A percentile compares a stretch with the other conserved stretches of the same genome.
Conservation (phyloP, 331 rosid species). For the Phaseolus coccineus region DNA sequence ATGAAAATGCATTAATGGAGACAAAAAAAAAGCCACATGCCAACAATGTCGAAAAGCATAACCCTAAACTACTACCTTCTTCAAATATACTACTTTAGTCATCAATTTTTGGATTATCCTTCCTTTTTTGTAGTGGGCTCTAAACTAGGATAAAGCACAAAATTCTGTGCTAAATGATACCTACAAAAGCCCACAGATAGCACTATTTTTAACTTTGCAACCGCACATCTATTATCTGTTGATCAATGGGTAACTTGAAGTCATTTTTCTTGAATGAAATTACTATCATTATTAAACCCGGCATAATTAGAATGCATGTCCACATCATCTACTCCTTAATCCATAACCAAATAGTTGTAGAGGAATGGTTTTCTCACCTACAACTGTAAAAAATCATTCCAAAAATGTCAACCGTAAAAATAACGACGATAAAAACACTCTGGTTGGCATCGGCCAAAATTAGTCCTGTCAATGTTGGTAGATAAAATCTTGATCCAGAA, state of each 20-base stretch:
- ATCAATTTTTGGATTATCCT: slow-evolving; percentile 6
- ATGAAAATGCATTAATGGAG: slow-evolving; percentile 10
- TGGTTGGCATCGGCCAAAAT: too few species aligned
- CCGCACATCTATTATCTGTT: background rate
- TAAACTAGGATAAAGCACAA: background rate
- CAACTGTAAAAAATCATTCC: too few species aligned
- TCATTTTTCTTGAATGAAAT: slow-evolving; percentile 10
- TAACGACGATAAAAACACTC: too few species aligned
- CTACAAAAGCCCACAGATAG: background rate
- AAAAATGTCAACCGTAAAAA: too few species aligned
- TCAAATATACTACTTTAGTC: background rate
- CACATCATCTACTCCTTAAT: too few species aligned
- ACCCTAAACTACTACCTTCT: background rate
- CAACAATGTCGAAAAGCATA: slow-evolving; percentile 26
- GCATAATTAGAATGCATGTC: too few species aligned
- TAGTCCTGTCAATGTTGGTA: too few species aligned
- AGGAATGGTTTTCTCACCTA: too few species aligned
- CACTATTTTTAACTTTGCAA: background rate
- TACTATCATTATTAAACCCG: background rate
- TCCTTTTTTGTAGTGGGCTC: background rate
- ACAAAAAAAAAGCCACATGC: slow-evolving; percentile 25
- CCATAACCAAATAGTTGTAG: too few species aligned
- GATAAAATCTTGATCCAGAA: too few species aligned
- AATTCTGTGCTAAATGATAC: background rate
- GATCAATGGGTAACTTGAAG: background rate